These are phyloP conservation scores for Chaetomiaceae sp. DNA, from an alignment of 2,329 filamentous ascomycete genomes.

Conservation along the genomic window DNA sequence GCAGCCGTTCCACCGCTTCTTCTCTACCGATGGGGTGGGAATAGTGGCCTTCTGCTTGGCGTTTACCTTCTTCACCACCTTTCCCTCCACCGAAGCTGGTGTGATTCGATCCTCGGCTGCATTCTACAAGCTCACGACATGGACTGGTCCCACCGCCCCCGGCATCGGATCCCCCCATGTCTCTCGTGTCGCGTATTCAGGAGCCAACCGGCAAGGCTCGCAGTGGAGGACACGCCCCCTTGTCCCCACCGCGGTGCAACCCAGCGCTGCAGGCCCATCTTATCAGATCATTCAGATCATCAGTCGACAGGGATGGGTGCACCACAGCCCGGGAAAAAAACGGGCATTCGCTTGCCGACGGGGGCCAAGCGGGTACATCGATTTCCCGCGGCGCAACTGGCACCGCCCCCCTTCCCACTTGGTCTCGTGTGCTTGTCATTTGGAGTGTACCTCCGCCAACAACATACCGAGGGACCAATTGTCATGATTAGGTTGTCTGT, in stretches of 20 bases:
- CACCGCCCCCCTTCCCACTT: too few species aligned
- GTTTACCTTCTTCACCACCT: not conserved
- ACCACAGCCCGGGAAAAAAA: not conserved
- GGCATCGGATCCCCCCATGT: not conserved
- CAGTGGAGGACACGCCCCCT: not conserved
- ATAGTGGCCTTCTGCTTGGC: too few species aligned
- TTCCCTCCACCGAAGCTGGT: not conserved
- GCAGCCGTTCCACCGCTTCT: not conserved
- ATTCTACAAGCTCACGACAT: not conserved
- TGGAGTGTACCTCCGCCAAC: too few species aligned
- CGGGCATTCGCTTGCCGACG: not conserved
- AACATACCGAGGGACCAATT: too few species aligned
- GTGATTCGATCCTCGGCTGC: too few species aligned
- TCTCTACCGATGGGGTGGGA: too few species aligned
- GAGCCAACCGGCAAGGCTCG: slow-evolving; percentile 1
- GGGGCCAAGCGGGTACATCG: not conserved
- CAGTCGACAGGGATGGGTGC: not conserved
- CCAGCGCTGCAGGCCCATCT: slow-evolving; percentile 21
- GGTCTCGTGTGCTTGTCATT: too few species aligned
- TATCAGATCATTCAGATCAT: slow-evolving; percentile 27
- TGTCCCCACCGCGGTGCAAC: not conserved
- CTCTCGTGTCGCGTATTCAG: not conserved
- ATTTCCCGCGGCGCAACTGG: too few species aligned
- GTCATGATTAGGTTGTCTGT: too few species aligned
- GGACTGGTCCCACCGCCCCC: not conserved